Evolutionary conservation across 257 asterid genomes (phyloP).

Genomic region (Gentiana dahurica): DNA sequence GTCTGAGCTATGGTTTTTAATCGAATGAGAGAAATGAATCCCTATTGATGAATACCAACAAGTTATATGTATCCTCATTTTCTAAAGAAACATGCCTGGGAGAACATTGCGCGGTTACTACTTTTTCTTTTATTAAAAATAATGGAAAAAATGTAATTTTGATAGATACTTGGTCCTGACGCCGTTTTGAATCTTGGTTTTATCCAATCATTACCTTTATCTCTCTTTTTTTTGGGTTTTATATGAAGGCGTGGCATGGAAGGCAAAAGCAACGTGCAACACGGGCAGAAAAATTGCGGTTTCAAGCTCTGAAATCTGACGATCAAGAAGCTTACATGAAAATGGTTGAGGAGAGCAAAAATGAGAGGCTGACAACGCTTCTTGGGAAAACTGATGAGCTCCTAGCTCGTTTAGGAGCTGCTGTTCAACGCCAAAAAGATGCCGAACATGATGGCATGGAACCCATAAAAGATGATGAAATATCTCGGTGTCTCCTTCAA

Average conservation of each 20-base stretch:
- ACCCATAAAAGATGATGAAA: conserved; percentile 45
- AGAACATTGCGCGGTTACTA: no score
- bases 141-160: no score
- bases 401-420: conserved; percentile 89
- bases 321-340: conserved; percentile 99
- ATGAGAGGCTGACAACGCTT: conserved; percentile 91
- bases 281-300: conserved; percentile 88
- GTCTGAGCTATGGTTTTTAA: no score
- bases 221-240: neutral
- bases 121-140: no score
- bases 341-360: conserved; percentile 99
- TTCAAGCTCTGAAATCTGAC: conserved; percentile 95
- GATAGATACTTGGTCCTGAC: no score
- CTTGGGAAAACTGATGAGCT: conserved; percentile 94
- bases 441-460: conserved; percentile 71
- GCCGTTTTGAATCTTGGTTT: no score
- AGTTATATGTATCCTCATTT: no score
- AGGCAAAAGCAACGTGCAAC: conserved; percentile 97
- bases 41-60: no score
- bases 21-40: no score
- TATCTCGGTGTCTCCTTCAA: conserved; percentile 47
- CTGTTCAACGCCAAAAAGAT: conserved; percentile 98
- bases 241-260: conserved; percentile 91
- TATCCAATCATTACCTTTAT: no score
- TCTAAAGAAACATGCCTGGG: no score